phyloP scores from a whole-genome alignment of 2,329 filamentous ascomycete species.

The Talaromyces sp. region DNA sequence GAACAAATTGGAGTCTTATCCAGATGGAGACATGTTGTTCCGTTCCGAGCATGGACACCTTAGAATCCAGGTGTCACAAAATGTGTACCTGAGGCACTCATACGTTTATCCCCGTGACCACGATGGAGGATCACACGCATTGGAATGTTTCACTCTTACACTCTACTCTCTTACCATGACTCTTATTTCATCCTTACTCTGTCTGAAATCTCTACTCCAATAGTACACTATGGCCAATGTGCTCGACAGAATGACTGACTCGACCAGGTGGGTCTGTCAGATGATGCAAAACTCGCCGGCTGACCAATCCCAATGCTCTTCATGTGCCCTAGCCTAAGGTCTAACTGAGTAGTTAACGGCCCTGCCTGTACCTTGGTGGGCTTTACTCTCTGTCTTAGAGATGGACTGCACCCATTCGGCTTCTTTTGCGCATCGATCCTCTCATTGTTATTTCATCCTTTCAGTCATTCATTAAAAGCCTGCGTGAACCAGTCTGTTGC shows the following conservation, averaged over 20 bases:
- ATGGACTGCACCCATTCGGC: neutral
- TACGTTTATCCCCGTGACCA: neutral
- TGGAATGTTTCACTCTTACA: too few species aligned
- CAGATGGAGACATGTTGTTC: neutral
- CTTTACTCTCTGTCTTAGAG: neutral
- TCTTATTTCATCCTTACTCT: neutral
- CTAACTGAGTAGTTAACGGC: neutral
- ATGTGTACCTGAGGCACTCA: neutral
- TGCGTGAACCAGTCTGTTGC: neutral
- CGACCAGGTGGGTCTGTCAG: neutral
- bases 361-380: neutral
- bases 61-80: neutral
- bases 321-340: neutral
- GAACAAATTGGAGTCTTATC: neutral
- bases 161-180: too few species aligned
- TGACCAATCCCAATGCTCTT: constrained; percentile 1
- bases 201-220: neutral
- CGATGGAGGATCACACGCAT: neutral
- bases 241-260: neutral
- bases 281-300: neutral
- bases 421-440: too few species aligned
- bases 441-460: neutral
- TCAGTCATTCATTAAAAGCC: neutral
- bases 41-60: neutral
- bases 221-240: neutral